These are phyloP conservation scores for Penicilliopsis zonata DNA, from an alignment of 495 filamentous ascomycete species.

Conservation along the genomic window DNA sequence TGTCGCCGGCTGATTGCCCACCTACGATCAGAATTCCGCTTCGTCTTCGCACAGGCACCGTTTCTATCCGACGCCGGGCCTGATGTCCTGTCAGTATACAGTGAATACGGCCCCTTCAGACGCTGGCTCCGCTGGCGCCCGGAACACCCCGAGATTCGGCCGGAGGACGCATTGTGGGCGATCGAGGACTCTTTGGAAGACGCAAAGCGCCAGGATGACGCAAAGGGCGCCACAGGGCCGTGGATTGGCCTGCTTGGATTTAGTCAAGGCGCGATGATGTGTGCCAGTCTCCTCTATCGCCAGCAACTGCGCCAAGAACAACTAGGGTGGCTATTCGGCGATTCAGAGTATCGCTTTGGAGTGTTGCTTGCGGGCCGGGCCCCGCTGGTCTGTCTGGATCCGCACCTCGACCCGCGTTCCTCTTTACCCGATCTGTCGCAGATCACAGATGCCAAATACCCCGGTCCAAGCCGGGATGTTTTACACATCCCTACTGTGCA, in stretches of 20 bases:
- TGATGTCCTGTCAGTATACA: constrained; percentile 41
- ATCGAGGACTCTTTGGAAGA: constrained; percentile 6
- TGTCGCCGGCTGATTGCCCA: constrained; percentile 2
- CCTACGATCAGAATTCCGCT: constrained; percentile 12
- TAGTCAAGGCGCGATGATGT: constrained; percentile 49
- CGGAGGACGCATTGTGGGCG: background rate
- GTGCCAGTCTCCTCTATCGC: constrained; percentile 26
- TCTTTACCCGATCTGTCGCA: constrained; percentile 1
- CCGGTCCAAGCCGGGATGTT: background rate
- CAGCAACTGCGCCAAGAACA: constrained; percentile 12
- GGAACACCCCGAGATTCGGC: constrained; percentile 12
- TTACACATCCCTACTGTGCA: constrained; percentile 41
- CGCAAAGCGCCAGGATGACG: constrained; percentile 22
- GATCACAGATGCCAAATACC: constrained; percentile 1
- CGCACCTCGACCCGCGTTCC: background rate
- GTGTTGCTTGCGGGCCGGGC: constrained; percentile 45
- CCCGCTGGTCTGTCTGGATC: constrained; percentile 38
- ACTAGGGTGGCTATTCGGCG: constrained; percentile 2
- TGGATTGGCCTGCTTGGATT: constrained; percentile 48
- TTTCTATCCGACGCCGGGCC: constrained; percentile 36
- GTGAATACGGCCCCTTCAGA: constrained; percentile 40
- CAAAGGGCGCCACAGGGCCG: constrained; percentile 30
- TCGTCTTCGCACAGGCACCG: constrained; percentile 48
- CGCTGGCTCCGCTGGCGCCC: constrained; percentile 45
- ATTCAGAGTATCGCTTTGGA: constrained; percentile 9